Evolutionary conservation across 2,329 filamentous ascomycete species (phyloP).

Genomic region (Venturia carpophila): DNA sequence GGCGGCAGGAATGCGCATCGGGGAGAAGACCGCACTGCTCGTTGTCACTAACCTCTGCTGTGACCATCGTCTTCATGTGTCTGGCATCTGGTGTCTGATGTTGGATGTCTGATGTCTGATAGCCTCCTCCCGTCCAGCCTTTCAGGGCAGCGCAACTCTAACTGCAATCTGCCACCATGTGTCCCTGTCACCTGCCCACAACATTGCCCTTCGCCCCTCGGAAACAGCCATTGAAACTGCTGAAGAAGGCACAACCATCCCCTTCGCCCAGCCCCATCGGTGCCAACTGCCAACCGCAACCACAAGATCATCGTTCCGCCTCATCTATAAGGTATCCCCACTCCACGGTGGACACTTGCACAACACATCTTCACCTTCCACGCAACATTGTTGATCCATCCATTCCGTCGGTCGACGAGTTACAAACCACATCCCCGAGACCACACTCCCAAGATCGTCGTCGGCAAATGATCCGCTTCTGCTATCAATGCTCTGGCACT

Average conservation of each 20-base stretch:
- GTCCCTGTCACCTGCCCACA: not conserved
- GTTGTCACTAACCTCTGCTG: too few relatives aligned
- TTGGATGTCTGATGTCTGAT: too few relatives aligned
- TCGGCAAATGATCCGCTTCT: not conserved
- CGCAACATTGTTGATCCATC: not conserved
- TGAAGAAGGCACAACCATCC: not conserved
- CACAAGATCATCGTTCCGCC: not conserved
- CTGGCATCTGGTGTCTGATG: too few relatives aligned
- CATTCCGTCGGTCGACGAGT: not conserved
- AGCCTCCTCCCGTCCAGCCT: too few relatives aligned
- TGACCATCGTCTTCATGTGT: not conserved
- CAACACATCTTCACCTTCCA: not conserved
- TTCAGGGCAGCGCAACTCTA: not conserved
- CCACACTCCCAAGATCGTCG: not conserved
- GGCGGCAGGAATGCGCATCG: not conserved
- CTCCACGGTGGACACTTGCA: not conserved
- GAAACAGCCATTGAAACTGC: too few relatives aligned
- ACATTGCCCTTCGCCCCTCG: too few relatives aligned
- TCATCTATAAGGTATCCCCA: slow-evolving; percentile 3
- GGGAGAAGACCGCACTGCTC: not conserved
- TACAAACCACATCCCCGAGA: not conserved
- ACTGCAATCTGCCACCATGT: not conserved
- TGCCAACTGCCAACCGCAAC: not conserved
- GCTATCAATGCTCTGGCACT: not conserved
- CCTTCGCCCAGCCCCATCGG: not conserved